A percentile compares a stretch with the other conserved stretches of the same genome.
phyloP scores from a whole-genome alignment of 2,329 filamentous ascomycete species.

The Cucurbitaria berberidis region DNA sequence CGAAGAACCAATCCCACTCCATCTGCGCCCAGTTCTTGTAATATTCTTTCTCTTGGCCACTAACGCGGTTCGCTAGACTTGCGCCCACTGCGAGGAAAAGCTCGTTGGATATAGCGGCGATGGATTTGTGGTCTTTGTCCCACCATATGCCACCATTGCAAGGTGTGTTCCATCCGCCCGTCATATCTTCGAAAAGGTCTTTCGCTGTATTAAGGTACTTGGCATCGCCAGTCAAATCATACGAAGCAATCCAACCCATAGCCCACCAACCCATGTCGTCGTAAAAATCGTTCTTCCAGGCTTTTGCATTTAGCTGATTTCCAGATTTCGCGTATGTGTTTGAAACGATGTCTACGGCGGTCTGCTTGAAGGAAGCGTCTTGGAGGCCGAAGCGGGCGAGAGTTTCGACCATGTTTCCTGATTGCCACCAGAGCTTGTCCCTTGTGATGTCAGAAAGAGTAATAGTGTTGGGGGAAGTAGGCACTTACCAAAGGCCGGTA shows the following conservation, averaged over 20 bases:
- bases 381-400: conserved; percentile 41
- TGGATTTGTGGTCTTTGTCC: conserved; percentile 60
- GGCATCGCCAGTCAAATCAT: conserved; percentile 59
- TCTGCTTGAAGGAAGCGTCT: conserved; percentile 35
- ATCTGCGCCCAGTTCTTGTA: conserved; percentile 59
- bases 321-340: conserved; percentile 44
- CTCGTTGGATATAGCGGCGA: conserved; percentile 65
- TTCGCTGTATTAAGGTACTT: conserved; percentile 63
- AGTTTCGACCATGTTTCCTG: conserved; percentile 45
- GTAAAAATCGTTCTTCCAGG: conserved; percentile 61
- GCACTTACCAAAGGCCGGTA: conserved; percentile 43
- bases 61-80: conserved; percentile 59
- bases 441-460: conserved; percentile 2
- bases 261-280: conserved; percentile 72
- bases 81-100: conserved; percentile 62
- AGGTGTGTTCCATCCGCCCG: conserved; percentile 55
- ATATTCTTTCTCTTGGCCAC: conserved; percentile 41
- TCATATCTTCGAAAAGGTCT: conserved; percentile 64
- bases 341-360: conserved; percentile 37
- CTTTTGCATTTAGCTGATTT: conserved; percentile 29
- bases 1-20: conserved; percentile 62
- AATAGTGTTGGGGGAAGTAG: not conserved
- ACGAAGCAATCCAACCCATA: conserved; percentile 63
- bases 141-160: conserved; percentile 63
- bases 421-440: conserved; percentile 47